Evolutionary conservation across 768 basidiomycete genomes (phyloP).

Genomic region (Collybiopsis luxurians): DNA sequence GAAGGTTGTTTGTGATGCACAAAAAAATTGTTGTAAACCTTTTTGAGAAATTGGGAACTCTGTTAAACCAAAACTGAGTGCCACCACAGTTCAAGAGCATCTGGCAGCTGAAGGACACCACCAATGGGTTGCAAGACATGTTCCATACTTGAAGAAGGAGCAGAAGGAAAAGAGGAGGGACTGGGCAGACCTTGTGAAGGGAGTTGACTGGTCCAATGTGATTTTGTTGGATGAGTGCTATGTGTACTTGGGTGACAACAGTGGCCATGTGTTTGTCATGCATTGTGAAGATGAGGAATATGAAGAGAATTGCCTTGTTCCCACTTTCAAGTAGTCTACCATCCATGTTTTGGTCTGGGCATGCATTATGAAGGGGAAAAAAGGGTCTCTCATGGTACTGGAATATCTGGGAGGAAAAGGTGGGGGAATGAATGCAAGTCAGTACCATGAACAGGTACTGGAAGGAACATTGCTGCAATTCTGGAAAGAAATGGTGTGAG

Average conservation of each 20-base stretch:
- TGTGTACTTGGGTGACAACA: conserved; percentile 9
- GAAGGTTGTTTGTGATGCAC: conserved; percentile 1
- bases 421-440: conserved; percentile 8
- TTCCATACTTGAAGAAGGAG: conserved; percentile 9
- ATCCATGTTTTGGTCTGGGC: conserved; percentile 13
- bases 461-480: conserved; percentile 3
- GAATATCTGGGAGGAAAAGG: conserved; percentile 14
- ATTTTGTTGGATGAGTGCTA: conserved; percentile 15
- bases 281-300: conserved; percentile 11
- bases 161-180: conserved; percentile 10
- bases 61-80: conserved; percentile 10
- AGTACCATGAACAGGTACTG: conserved; percentile 12
- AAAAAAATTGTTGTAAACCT: conserved; percentile 7
- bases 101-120: conserved; percentile 12
- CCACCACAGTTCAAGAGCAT: conserved; percentile 7
- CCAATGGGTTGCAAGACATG: conserved; percentile 12
- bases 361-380: conserved; percentile 8
- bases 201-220: conserved; percentile 9
- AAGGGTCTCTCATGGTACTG: conserved; percentile 12
- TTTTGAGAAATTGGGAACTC: conserved; percentile 12
- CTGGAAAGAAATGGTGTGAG: background rate
- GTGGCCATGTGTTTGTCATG: conserved; percentile 12
- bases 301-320: conserved; percentile 10
- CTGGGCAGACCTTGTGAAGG: conserved; percentile 9
- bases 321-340: conserved; percentile 4